Percentiles rank a stretch among this genome's conserved stretches.
These are phyloP conservation scores for Leptomonas pyrrhocoris DNA, from an alignment of 208 protist species.

Conservation along the genomic window DNA sequence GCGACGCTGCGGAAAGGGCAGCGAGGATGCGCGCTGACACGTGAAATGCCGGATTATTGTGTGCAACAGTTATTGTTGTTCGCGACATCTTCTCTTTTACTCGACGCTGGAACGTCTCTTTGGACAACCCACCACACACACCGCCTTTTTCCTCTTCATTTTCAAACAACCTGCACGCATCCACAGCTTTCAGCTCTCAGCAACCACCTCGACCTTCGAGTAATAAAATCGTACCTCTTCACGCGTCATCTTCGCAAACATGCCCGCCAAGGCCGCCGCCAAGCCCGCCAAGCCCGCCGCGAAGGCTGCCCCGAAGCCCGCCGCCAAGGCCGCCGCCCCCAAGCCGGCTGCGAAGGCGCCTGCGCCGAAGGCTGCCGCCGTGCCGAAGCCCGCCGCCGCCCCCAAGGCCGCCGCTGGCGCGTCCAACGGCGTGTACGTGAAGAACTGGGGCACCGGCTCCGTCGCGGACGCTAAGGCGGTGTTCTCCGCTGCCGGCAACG, in stretches of 20 bases:
- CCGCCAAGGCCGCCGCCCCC: constrained; percentile 48
- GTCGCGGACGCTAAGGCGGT: constrained; percentile 60
- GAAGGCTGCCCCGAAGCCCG: constrained; percentile 44
- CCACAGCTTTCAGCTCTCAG: constrained; percentile 39
- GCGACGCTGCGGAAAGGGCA: no score
- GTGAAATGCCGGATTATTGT: no score
- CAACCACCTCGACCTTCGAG: constrained; percentile 82
- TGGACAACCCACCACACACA: no score
- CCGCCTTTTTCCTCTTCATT: constrained; percentile 5
- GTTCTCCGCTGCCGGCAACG: constrained; percentile 66
- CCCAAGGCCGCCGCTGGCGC: constrained; percentile 45
- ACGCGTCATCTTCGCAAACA: constrained; percentile 32
- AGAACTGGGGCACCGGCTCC: constrained; percentile 83
- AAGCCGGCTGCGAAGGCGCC: constrained; percentile 51
- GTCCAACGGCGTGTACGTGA: constrained; percentile 84
- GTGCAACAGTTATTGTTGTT: no score
- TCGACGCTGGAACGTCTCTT: no score
- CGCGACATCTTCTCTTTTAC: no score
- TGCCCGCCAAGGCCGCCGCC: constrained; percentile 65
- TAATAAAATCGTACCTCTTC: constrained; percentile 67
- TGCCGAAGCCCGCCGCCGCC: constrained; percentile 39
- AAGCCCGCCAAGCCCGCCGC: constrained; percentile 42
- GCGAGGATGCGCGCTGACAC: no score
- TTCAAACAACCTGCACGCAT: neutral
- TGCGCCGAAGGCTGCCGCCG: constrained; percentile 51